A percentile compares a stretch with the other conserved stretches of the same genome.
phyloP scores from a whole-genome alignment of 2,329 filamentous ascomycete genomes.

The Stylonectria norvegica region DNA sequence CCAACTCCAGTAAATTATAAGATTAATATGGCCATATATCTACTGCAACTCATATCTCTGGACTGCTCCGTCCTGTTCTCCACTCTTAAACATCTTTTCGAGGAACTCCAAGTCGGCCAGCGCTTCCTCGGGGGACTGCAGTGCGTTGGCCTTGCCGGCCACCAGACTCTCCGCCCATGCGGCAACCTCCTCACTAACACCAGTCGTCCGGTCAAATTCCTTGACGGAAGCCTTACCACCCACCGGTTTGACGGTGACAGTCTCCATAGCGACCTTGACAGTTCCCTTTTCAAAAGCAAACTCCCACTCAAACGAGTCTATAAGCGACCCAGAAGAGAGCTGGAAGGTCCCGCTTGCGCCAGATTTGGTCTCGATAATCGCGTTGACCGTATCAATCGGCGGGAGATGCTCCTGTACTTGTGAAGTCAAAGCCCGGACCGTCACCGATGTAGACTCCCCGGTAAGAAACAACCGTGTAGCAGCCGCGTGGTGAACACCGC shows the following conservation, averaged over 20 bases:
- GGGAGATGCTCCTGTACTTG: slow-evolving; percentile 55
- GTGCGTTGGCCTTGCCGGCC: slow-evolving; percentile 45
- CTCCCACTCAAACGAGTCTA: slow-evolving; percentile 51
- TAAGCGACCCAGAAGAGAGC: slow-evolving; percentile 54
- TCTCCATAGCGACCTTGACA: slow-evolving; percentile 47
- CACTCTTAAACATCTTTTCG: slow-evolving; percentile 49
- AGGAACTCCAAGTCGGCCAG: slow-evolving; percentile 59
- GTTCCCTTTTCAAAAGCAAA: slow-evolving; percentile 57
- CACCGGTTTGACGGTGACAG: slow-evolving; percentile 37
- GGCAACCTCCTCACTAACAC: slow-evolving; percentile 57
- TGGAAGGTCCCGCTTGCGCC: slow-evolving; percentile 56
- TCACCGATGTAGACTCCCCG: slow-evolving; percentile 41
- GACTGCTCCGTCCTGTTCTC: slow-evolving; percentile 39
- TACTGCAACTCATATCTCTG: slow-evolving; percentile 41
- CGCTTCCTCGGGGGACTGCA: slow-evolving; percentile 55
- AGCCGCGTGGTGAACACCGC: slow-evolving; percentile 69
- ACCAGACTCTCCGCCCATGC: slow-evolving; percentile 56
- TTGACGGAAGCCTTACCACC: slow-evolving; percentile 34
- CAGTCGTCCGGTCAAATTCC: slow-evolving; percentile 48
- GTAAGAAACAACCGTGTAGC: slow-evolving; percentile 57
- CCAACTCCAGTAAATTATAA: slow-evolving; percentile 10
- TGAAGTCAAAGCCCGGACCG: slow-evolving; percentile 52
- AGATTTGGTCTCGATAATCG: slow-evolving; percentile 50
- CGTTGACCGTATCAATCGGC: slow-evolving; percentile 65
- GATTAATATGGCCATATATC: slow-evolving; percentile 6